Base-by-base conservation (phyloP, 495 filamentous ascomycete species). In the Symbiotaphrina buchneri region DNA sequence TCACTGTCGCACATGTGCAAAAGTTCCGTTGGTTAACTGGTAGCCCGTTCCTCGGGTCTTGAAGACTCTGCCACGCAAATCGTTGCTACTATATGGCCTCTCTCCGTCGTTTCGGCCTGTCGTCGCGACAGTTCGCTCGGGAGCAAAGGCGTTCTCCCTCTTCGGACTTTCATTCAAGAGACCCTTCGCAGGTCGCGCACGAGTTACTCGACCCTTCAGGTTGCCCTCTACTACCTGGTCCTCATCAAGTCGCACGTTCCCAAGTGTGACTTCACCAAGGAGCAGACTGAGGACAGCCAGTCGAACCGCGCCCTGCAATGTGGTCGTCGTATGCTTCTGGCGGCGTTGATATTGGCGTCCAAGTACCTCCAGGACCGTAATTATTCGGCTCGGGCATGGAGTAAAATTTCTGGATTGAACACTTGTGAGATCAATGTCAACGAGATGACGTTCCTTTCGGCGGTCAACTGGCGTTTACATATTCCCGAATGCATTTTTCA, bases 301-400 rank as follows among this genome's bases (percentile, higher is more conserved):
- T 57, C 66, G 14, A 67, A 56, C 43, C 77, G 83, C 34, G 79
- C 82, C 22, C 72, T 95, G 47, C 84, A 91, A 53, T 97, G 87
- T 58, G 87, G 87, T 31, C 79, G 87, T 34, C 76, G 87, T 26
- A 97, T 97, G 83, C 95, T 97, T 47, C 61, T 97, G 33, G 77
- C 90, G 10, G 79, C 80, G 8, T 59, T 94, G 39, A 92, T 94
- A 41, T 60, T 94, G 28, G 81, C 82, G 2, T 94, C 87, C 15
- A 97, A 97, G 55, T 97, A 93, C 49, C 61, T 95, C 24, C 87
- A 97, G 49, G 87, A 97, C 50, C 75, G 87, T 27, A 97, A 95
- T 51, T 97, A 84, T 52, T 95, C 90, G 5, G 83, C 87, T 24
- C 67, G 82, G 21, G 87, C 87, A 14, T 97, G 87, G 87, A 94